A percentile compares a stretch with the other conserved stretches of the same genome.
Conservation (phyloP, 2,329 filamentous ascomycete genomes). For the Aspergillus caelatus region DNA sequence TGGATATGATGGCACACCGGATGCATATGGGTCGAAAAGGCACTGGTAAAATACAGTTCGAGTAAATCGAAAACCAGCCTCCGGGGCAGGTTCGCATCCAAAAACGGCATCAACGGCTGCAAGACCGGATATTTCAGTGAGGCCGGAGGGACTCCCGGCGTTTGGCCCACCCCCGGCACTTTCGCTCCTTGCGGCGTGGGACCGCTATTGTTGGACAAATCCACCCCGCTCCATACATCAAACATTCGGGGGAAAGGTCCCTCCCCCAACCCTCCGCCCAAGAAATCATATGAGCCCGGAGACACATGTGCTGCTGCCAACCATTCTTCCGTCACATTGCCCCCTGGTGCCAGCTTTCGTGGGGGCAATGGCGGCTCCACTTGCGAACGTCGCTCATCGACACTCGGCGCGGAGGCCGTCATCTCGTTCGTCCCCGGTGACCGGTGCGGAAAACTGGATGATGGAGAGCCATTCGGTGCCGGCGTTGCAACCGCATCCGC, state of each 20-base stretch:
- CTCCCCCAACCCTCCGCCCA: constrained; percentile 29
- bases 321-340: constrained; percentile 38
- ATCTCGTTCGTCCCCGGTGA: constrained; percentile 34
- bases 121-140: constrained; percentile 78
- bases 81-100: constrained; percentile 76
- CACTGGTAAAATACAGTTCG: constrained; percentile 88
- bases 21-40: constrained; percentile 83
- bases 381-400: constrained; percentile 33
- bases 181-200: constrained; percentile 58
- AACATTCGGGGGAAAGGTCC: constrained; percentile 32
- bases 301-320: constrained; percentile 35
- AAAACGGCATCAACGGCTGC: constrained; percentile 77
- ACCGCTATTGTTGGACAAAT: constrained; percentile 36
- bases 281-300: constrained; percentile 34
- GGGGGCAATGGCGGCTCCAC: constrained; percentile 23
- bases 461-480: constrained; percentile 26
- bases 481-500: constrained; percentile 21
- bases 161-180: constrained; percentile 57
- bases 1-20: constrained; percentile 89
- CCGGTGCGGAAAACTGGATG: constrained; percentile 26
- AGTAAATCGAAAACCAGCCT: constrained; percentile 83
- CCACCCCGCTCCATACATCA: constrained; percentile 36
- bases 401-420: constrained; percentile 32
- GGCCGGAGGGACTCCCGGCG: constrained; percentile 37
- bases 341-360: constrained; percentile 20